Evolutionary conservation across 164 flowering plant species (phyloP), one percentile per base, ranked within the genome.

Genomic region (Taxillus chinensis): DNA sequence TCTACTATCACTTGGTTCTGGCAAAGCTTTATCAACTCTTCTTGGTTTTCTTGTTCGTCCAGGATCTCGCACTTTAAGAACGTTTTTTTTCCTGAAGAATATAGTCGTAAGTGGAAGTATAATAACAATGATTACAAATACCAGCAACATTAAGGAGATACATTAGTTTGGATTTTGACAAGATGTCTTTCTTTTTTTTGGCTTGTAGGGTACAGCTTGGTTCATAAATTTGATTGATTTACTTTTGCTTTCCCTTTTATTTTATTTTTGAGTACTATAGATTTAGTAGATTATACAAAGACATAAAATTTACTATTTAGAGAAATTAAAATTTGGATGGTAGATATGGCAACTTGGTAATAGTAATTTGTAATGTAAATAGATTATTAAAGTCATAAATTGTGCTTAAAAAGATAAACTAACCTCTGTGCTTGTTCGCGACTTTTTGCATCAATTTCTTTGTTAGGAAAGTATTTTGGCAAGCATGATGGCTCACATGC

Each of bases 381-480:
- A 49, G 5, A 11, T n/a, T n/a, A 49, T 9, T n/a, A 9, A 4
- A 3, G 6, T 11, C 13, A 9, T 49, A 11, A 7, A 15, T 48
- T 60, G 12, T 66, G 16, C 7, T 14, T 43, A 55, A 15, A 16
- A 38, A 60, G 46, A 14, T 55, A 68, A 41, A 61, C 55, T 63
- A 13, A 75, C 86, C 84, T 78, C n/a, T 69, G 70, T 55, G 71
- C 68, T 14, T 88, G 89, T n/a, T 87, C 96, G 3, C 86, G 84
- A 56, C 53, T 62, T 73, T 86, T 93, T 3, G 91, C 90, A 79
- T 88, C 97, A 49, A 90, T 85, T 73, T 93, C 98, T 65, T 90
- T 93, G 75, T 73, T 86, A 14, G 97, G 96, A 39, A 89, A 82
- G 74, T 90, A 93, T 64, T 83, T 84, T 13, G 98, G 98, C 75